These are phyloP conservation scores for Verbena officinalis DNA, from an alignment of 257 asterid species.

Conservation along the genomic window DNA sequence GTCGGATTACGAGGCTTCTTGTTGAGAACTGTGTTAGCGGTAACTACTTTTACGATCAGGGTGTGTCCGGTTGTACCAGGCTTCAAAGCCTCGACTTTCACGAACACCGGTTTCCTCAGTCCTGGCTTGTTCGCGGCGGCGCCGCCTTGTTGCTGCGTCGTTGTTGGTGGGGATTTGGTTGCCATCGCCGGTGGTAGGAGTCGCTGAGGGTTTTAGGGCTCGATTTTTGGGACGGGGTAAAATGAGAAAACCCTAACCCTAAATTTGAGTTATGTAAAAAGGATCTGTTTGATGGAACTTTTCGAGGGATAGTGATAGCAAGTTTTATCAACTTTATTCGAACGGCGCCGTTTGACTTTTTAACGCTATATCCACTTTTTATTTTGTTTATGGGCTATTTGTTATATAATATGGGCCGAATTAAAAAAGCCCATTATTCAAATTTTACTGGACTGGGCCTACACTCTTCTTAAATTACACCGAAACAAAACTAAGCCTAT, in stretches of 20 bases:
- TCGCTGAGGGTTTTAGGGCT: conserved; percentile 20
- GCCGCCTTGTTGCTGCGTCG: conserved; percentile 38
- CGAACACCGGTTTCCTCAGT: conserved; percentile 76
- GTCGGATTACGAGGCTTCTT: conserved; percentile 71
- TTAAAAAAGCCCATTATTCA: not conserved
- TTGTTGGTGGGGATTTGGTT: conserved; percentile 44
- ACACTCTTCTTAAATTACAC: no score
- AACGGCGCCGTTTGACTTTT: conserved; percentile 19
- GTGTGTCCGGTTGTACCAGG: conserved; percentile 82
- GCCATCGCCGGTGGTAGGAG: conserved; percentile 44
- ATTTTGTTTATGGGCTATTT: conserved; percentile 10
- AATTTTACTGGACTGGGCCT: not conserved
- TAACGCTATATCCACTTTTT: not conserved
- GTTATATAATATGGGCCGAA: not conserved
- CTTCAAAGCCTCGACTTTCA: conserved; percentile 62
- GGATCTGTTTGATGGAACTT: not conserved
- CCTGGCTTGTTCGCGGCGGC: conserved; percentile 46
- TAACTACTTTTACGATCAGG: conserved; percentile 61
- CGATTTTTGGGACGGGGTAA: conserved; percentile 6
- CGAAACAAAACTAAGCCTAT: not conserved
- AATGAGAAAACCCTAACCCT: conserved; percentile 60
- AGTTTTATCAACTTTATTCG: no score
- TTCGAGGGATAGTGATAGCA: not conserved
- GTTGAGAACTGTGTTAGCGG: conserved; percentile 59
- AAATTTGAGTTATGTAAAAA: conserved; percentile 12